Evolutionary conservation across 2,329 filamentous ascomycete genomes (phyloP).

Genomic region (Pleomassaria siparia): DNA sequence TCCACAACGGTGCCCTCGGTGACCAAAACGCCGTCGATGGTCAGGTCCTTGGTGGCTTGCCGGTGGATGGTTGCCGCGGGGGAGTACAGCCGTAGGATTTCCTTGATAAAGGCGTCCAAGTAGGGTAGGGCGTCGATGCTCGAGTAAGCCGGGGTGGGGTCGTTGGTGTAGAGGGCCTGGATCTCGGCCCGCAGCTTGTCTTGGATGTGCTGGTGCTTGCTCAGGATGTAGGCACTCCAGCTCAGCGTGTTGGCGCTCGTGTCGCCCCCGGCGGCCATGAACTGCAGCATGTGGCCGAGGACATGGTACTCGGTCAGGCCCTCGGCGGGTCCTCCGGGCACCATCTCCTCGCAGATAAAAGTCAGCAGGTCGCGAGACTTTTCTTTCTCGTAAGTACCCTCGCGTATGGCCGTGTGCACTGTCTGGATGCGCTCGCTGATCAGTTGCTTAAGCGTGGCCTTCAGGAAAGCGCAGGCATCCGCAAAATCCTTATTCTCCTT

Average conservation of each 20-base stretch:
- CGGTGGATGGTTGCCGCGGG: slow-evolving; percentile 30
- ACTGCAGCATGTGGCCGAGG: no score
- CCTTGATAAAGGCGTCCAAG: slow-evolving; percentile 49
- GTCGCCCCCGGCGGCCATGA: slow-evolving; percentile 18
- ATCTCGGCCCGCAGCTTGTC: slow-evolving; percentile 45
- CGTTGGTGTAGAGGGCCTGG: background rate
- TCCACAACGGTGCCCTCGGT: slow-evolving; percentile 13
- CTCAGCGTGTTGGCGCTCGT: slow-evolving; percentile 35
- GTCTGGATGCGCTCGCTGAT: no score
- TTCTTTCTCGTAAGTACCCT: no score
- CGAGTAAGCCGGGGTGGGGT: slow-evolving; percentile 24
- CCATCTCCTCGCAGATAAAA: no score
- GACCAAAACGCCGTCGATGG: slow-evolving; percentile 9
- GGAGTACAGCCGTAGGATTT: slow-evolving; percentile 47
- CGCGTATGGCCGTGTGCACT: no score
- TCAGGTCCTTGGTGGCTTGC: background rate
- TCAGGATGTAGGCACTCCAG: slow-evolving; percentile 47
- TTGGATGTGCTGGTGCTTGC: slow-evolving; percentile 42
- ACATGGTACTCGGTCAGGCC: no score
- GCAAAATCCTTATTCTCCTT: slow-evolving; percentile 44
- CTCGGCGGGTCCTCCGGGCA: no score
- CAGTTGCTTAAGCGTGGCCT: no score
- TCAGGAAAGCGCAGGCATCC: no score
- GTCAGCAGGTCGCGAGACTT: slow-evolving; percentile 19
- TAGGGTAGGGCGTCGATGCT: slow-evolving; percentile 46